phyloP scores from a whole-genome alignment of 2,329 filamentous ascomycete genomes.

The Chaetomiaceae sp. region DNA sequence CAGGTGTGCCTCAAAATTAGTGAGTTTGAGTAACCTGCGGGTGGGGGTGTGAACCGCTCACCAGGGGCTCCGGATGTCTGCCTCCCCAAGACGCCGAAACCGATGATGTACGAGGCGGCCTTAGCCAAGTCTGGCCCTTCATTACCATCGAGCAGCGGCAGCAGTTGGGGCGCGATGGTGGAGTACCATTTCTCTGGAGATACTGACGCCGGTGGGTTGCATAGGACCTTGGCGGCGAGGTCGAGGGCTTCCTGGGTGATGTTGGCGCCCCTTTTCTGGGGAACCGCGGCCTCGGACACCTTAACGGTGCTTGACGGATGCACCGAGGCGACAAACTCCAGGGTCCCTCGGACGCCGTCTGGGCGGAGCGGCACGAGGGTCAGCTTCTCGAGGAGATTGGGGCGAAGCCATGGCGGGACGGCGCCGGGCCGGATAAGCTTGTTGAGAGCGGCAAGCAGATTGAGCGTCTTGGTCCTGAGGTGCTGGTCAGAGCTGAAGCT shows the following conservation, averaged over 20 bases:
- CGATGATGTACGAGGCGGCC: slow-evolving; percentile 58
- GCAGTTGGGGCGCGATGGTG: slow-evolving; percentile 57
- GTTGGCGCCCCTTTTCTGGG: slow-evolving; percentile 55
- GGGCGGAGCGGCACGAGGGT: slow-evolving; percentile 57
- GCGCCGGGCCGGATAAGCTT: slow-evolving; percentile 58
- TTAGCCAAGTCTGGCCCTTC: slow-evolving; percentile 55
- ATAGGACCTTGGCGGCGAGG: slow-evolving; percentile 58
- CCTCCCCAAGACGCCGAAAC: slow-evolving; percentile 62
- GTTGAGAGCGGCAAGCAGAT: slow-evolving; percentile 58
- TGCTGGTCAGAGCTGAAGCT: slow-evolving; percentile 27
- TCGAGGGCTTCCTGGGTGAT: slow-evolving; percentile 66
- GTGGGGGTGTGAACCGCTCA: slow-evolving; percentile 25
- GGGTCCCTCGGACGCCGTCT: slow-evolving; percentile 61
- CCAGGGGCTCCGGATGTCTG: slow-evolving; percentile 61
- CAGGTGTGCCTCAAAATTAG: slow-evolving; percentile 21
- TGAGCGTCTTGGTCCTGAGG: slow-evolving; percentile 42
- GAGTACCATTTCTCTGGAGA: slow-evolving; percentile 55
- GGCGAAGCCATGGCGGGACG: slow-evolving; percentile 56
- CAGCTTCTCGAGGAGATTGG: slow-evolving; percentile 52
- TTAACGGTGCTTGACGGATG: slow-evolving; percentile 51
- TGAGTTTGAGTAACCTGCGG: slow-evolving; percentile 1
- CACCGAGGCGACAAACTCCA: slow-evolving; percentile 68
- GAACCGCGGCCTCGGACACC: slow-evolving; percentile 37
- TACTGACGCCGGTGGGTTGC: slow-evolving; percentile 53
- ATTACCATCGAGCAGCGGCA: slow-evolving; percentile 56